phyloP scores from a whole-genome alignment of 148 eudicot genomes.

The Mesembryanthemum crystallinum region DNA sequence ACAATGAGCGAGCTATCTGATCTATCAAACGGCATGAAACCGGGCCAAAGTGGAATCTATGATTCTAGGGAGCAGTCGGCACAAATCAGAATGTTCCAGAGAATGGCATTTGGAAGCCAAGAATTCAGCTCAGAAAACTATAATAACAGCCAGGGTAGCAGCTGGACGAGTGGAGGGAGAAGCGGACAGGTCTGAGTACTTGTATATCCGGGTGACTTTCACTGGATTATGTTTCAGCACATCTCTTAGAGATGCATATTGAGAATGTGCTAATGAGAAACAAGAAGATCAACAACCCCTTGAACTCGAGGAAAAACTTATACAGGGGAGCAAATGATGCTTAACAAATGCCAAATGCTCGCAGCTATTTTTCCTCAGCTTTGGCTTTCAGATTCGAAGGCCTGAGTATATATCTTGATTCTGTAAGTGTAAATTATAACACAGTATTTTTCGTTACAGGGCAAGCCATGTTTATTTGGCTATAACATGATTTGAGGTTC shows the following conservation, averaged over 20 bases:
- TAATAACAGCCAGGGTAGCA: slow-evolving; percentile 44
- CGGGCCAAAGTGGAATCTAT: slow-evolving; percentile 78
- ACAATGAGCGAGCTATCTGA: slow-evolving; percentile 59
- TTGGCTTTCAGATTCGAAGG: slow-evolving; percentile 6
- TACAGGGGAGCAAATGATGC: slow-evolving; percentile 5
- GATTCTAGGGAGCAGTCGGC: slow-evolving; percentile 85
- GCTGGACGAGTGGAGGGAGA: slow-evolving; percentile 49
- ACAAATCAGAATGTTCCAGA: slow-evolving; percentile 77
- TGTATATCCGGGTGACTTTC: not conserved
- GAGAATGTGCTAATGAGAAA: slow-evolving; percentile 6
- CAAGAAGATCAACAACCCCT: not conserved
- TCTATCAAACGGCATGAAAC: slow-evolving; percentile 84
- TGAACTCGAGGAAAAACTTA: not conserved
- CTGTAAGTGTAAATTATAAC: slow-evolving; percentile 10
- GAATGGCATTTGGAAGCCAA: slow-evolving; percentile 94
- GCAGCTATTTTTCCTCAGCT: slow-evolving; percentile 10
- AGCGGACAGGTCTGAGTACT: slow-evolving; percentile 27
- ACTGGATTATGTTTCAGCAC: not conserved
- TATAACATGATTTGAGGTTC: slow-evolving; percentile 17
- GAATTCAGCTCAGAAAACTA: slow-evolving; percentile 61
- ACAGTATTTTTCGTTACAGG: not conserved
- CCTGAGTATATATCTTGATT: slow-evolving; percentile 1
- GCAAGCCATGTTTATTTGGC: slow-evolving; percentile 4
- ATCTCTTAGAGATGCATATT: slow-evolving; percentile 9
- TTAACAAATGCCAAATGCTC: not conserved